These are phyloP conservation scores for Tolypocladium nubicola DNA, from an alignment of 2,329 filamentous ascomycete species.

Conservation along the genomic window DNA sequence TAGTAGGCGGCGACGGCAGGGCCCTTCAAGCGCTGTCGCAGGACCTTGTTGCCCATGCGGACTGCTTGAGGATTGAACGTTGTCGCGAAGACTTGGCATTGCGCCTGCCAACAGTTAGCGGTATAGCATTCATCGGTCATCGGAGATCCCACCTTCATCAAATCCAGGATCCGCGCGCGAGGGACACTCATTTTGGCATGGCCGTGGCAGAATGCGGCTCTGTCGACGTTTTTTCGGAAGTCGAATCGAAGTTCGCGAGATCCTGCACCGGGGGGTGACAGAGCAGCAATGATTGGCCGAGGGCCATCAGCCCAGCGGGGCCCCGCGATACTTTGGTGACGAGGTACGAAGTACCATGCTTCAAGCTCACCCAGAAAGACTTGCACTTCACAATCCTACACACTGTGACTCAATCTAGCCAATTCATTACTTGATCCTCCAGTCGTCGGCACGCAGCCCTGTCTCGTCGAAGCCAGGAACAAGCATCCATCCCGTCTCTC, in stretches of 20 bases:
- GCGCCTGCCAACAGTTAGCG: constrained; percentile 45
- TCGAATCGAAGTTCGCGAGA: constrained; percentile 13
- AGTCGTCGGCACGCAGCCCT: not conserved
- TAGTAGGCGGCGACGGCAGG: constrained; percentile 81
- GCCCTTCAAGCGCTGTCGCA: constrained; percentile 81
- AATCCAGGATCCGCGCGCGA: constrained; percentile 53
- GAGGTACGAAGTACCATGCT: not conserved
- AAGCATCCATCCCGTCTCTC: too few relatives aligned
- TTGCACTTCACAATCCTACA: not conserved
- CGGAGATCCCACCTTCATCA: constrained; percentile 59
- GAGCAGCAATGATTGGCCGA: constrained; percentile 5
- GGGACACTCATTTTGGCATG: constrained; percentile 48
- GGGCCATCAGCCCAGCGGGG: not conserved
- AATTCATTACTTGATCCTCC: not conserved
- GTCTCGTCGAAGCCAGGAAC: not conserved
- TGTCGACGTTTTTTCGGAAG: constrained; percentile 11
- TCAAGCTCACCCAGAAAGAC: not conserved
- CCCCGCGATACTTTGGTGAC: too few relatives aligned
- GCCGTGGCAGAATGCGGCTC: constrained; percentile 11
- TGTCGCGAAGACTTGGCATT: constrained; percentile 85
- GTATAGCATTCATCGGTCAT: not conserved
- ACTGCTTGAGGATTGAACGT: constrained; percentile 78
- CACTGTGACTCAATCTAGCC: too few relatives aligned
- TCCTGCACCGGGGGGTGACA: not conserved
- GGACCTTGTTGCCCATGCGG: constrained; percentile 82